A percentile compares a stretch with the other conserved stretches of the same genome.
These are phyloP conservation scores for Ophiosphaerella narmari DNA, from an alignment of 2,329 filamentous ascomycete species.

Conservation along the genomic window DNA sequence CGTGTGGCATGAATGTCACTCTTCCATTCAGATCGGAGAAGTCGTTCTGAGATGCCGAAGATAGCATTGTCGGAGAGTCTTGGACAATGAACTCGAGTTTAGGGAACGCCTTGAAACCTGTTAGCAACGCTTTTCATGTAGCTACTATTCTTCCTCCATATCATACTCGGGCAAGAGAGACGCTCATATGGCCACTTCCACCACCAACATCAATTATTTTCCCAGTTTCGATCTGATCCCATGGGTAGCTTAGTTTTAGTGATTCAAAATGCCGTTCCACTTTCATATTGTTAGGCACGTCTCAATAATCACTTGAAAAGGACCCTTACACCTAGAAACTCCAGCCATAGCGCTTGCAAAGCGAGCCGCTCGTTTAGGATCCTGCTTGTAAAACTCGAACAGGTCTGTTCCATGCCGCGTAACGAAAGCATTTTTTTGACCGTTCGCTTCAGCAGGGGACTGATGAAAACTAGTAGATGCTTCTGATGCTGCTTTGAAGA, in stretches of 20 bases:
- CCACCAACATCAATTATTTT: conserved; percentile 41
- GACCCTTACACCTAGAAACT: conserved; percentile 16
- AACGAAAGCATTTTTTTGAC: conserved; percentile 24
- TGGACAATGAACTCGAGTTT: conserved; percentile 23
- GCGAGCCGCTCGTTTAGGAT: conserved; percentile 27
- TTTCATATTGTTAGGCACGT: neutral
- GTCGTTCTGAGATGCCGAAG: conserved; percentile 10
- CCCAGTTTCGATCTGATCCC: conserved; percentile 25
- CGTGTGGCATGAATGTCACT: conserved; percentile 25
- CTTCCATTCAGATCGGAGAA: conserved; percentile 17
- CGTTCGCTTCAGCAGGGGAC: conserved; percentile 7
- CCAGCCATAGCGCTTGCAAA: conserved; percentile 40
- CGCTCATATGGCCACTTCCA: conserved; percentile 26
- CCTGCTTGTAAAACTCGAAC: conserved; percentile 34
- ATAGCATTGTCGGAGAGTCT: conserved; percentile 20
- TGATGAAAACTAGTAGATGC: conserved; percentile 14
- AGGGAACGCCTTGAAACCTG: conserved; percentile 9
- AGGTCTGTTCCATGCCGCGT: conserved; percentile 23
- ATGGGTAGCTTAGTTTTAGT: conserved; percentile 30
- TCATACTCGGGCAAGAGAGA: conserved; percentile 27
- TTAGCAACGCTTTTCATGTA: neutral
- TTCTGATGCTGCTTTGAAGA: conserved; percentile 33
- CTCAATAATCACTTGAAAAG: neutral
- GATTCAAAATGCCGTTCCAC: conserved; percentile 31
- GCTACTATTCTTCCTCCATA: neutral